Conservation (phyloP, 208 protist genomes). For the Leishmania lainsoni region DNA sequence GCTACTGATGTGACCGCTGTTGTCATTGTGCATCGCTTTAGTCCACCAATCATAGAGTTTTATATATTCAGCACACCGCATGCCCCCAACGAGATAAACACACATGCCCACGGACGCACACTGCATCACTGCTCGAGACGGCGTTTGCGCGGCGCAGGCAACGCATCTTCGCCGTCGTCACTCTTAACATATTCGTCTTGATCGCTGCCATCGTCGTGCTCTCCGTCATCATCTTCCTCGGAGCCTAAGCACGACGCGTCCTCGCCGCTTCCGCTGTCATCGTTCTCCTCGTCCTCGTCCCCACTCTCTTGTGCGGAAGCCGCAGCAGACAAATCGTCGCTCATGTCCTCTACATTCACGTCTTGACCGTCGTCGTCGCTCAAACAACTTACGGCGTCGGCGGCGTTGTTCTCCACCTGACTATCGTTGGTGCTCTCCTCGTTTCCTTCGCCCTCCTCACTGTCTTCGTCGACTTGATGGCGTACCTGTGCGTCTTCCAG, state of each 20-base stretch:
- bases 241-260: conserved; percentile 3
- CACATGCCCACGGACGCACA: neutral
- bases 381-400: neutral
- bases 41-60: neutral
- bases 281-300: neutral
- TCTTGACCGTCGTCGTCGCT: conserved; percentile 5
- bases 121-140: conserved; percentile 5
- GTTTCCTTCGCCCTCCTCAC: conserved; percentile 29
- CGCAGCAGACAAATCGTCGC: conserved; percentile 1
- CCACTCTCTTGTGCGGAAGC: neutral
- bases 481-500: conserved; percentile 13
- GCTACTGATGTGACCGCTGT: neutral
- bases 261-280: neutral
- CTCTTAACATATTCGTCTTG: neutral
- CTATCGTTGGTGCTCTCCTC: conserved; percentile 2
- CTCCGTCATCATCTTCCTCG: conserved; percentile 17
- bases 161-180: conserved; percentile 3
- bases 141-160: conserved; percentile 1
- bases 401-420: neutral
- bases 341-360: conserved; percentile 12
- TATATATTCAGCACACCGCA: neutral
- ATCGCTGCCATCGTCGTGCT: conserved; percentile 1
- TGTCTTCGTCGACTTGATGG: conserved; percentile 10
- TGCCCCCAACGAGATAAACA: neutral
- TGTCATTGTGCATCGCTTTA: neutral